Percentiles rank a stretch among this genome's conserved stretches.
phyloP scores from a whole-genome alignment of 495 filamentous ascomycete genomes.

The Tuber melanosporum region DNA sequence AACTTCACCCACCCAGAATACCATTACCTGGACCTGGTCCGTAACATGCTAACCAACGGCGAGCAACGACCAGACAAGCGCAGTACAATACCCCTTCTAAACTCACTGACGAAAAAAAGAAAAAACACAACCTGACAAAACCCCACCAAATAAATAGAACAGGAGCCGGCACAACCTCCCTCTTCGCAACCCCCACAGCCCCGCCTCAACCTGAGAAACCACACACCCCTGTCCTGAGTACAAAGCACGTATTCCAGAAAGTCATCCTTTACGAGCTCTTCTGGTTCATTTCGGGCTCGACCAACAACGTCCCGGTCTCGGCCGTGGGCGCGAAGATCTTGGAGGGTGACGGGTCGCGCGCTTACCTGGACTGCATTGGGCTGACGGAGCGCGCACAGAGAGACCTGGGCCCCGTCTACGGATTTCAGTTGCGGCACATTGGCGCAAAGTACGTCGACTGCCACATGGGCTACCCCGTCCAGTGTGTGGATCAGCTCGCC shows the following conservation, averaged over 20 bases:
- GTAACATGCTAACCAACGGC: constrained; percentile 63
- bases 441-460: constrained; percentile 79
- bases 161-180: constrained; percentile 80
- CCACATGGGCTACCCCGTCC: constrained; percentile 71
- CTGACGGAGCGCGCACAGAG: constrained; percentile 71
- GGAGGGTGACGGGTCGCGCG: constrained; percentile 92
- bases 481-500: constrained; percentile 87
- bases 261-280: constrained; percentile 89
- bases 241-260: constrained; percentile 89
- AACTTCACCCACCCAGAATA: constrained; percentile 56
- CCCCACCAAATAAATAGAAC: constrained; percentile 51
- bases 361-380: constrained; percentile 76
- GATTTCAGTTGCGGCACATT: constrained; percentile 98
- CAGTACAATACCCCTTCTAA: constrained; percentile 6
- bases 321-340: constrained; percentile 86
- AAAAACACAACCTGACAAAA: background rate
- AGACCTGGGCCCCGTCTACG: constrained; percentile 93
- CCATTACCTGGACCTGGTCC: constrained; percentile 72
- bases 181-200: constrained; percentile 82
- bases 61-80: constrained; percentile 76
- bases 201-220: constrained; percentile 67
- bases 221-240: constrained; percentile 86
- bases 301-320: constrained; percentile 66
- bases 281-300: constrained; percentile 85
- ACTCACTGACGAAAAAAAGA: background rate